Evolutionary conservation across 768 basidiomycete genomes (phyloP).

Genomic region (Leccinum aurantiacum): DNA sequence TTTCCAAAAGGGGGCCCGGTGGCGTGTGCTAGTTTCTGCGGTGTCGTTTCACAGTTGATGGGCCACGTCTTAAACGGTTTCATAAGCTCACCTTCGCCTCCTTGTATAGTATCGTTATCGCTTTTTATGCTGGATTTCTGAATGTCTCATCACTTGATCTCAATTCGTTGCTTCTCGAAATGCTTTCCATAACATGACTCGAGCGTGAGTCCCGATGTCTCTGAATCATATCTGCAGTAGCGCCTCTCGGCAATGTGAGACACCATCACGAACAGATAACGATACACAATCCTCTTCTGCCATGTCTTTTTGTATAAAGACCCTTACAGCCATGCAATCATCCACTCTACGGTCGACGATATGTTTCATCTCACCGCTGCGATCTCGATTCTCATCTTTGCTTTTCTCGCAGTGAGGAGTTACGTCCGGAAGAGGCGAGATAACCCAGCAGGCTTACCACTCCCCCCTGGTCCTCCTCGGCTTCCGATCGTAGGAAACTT

Average conservation of each 20-base stretch:
- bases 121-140: conserved; percentile 5
- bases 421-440: conserved; percentile 7
- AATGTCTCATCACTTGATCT: conserved; percentile 1
- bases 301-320: conserved; percentile 5
- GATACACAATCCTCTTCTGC: conserved; percentile 1
- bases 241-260: conserved; percentile 12
- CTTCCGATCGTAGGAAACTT: conserved; percentile 47
- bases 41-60: conserved; percentile 18
- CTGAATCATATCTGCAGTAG: neutral
- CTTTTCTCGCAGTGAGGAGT: neutral
- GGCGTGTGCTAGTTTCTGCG: conserved; percentile 10
- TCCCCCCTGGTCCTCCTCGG: conserved; percentile 45
- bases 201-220: conserved; percentile 7
- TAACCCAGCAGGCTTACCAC: conserved; percentile 21
- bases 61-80: neutral
- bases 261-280: neutral
- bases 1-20: conserved; percentile 23
- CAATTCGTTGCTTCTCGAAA: neutral
- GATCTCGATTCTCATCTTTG: conserved; percentile 3
- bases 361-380: conserved; percentile 7
- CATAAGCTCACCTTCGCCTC: conserved; percentile 4
- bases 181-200: neutral
- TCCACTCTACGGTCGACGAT: neutral
- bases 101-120: conserved; percentile 34
- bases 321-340: neutral